A percentile compares a stretch with the other conserved stretches of the same genome.
Evolutionary conservation across 495 filamentous ascomycete species (phyloP).

Genomic region (Cercophora sp.): DNA sequence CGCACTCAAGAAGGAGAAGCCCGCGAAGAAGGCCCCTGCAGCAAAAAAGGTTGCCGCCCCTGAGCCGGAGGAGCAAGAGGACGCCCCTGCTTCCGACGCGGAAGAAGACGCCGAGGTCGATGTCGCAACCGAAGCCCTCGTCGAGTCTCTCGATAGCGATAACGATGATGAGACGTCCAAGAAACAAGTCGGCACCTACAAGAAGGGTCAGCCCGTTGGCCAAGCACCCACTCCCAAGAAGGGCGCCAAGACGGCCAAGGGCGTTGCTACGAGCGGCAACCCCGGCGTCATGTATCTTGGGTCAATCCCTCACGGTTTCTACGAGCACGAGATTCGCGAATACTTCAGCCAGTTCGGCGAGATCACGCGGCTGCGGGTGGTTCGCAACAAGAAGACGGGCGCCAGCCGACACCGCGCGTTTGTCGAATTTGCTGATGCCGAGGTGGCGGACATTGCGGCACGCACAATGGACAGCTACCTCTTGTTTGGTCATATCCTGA

Average conservation of each 20-base stretch:
- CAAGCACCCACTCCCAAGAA: slow-evolving; percentile 20
- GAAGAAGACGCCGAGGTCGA: slow-evolving; percentile 35
- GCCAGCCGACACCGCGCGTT: slow-evolving; percentile 88
- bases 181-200: slow-evolving; percentile 44
- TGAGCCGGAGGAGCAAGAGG: slow-evolving; percentile 20
- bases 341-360: slow-evolving; percentile 96
- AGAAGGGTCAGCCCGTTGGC: slow-evolving; percentile 52
- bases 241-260: neutral
- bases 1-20: slow-evolving; percentile 25
- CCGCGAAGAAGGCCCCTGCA: slow-evolving; percentile 10
- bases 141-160: slow-evolving; percentile 77
- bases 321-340: slow-evolving; percentile 86
- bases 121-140: slow-evolving; percentile 51
- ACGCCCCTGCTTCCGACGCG: slow-evolving; percentile 7
- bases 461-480: slow-evolving; percentile 98
- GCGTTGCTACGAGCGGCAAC: slow-evolving; percentile 35
- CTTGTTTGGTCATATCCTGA: slow-evolving; percentile 86
- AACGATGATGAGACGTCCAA: slow-evolving; percentile 53
- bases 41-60: slow-evolving; percentile 16
- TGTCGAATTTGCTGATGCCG: slow-evolving; percentile 74
- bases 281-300: slow-evolving; percentile 86
- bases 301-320: slow-evolving; percentile 91
- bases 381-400: slow-evolving; percentile 85
- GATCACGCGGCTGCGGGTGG: slow-evolving; percentile 76
- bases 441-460: slow-evolving; percentile 83